These are phyloP conservation scores for Lasiosphaeriaceae sp. DNA, from an alignment of 495 filamentous ascomycete genomes.

Conservation along the genomic window DNA sequence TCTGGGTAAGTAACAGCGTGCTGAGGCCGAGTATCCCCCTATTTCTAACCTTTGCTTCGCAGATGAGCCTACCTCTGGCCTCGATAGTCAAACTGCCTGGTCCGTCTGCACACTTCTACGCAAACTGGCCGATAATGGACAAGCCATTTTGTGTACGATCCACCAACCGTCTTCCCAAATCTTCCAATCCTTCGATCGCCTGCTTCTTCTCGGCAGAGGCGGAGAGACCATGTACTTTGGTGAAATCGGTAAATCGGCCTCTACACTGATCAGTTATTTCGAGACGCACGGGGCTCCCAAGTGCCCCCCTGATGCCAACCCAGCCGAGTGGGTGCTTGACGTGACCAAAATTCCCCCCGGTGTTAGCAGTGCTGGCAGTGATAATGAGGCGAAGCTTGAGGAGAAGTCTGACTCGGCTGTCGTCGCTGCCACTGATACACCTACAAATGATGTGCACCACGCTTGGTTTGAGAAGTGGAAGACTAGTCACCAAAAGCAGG, in stretches of 20 bases:
- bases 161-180: constrained; percentile 72
- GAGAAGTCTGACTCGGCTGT: not conserved
- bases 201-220: constrained; percentile 63
- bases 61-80: constrained; percentile 73
- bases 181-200: constrained; percentile 70
- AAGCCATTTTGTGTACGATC: constrained; percentile 71
- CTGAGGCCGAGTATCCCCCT: not conserved
- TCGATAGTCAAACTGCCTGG: constrained; percentile 80
- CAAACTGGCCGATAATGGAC: constrained; percentile 75
- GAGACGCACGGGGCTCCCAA: constrained; percentile 68
- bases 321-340: constrained; percentile 73
- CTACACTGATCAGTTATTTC: constrained; percentile 37
- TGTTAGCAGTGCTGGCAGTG: not conserved
- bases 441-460: not conserved
- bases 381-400: not conserved
- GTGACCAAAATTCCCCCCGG: not conserved
- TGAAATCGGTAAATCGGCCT: constrained; percentile 41
- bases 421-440: too few species aligned
- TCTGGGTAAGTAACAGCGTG: constrained; percentile 34
- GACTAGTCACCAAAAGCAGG: not conserved
- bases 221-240: constrained; percentile 70
- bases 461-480: not conserved
- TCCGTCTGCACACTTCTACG: constrained; percentile 76
- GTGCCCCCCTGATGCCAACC: constrained; percentile 63
- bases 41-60: not conserved